Evolutionary conservation across 2,329 filamentous ascomycete genomes (phyloP).

Genomic region (Phoma sp.): DNA sequence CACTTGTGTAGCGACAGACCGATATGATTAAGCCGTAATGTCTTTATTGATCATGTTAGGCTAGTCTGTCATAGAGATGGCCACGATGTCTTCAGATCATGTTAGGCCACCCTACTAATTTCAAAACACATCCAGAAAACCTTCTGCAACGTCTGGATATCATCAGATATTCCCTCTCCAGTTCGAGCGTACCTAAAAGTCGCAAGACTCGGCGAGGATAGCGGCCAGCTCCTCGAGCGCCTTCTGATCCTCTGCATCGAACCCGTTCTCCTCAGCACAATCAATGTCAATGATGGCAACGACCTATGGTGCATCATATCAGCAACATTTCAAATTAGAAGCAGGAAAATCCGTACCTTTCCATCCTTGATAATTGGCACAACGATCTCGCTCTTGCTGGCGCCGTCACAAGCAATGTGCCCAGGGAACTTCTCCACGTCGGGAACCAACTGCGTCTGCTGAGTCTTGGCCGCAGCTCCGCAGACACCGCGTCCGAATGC

Average conservation of each 20-base stretch:
- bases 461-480: slow-evolving; percentile 68
- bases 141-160: too few relatives aligned
- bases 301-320: slow-evolving; percentile 48
- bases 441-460: slow-evolving; percentile 66
- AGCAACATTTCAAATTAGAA: not conserved
- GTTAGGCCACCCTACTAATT: slow-evolving; percentile 9
- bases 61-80: not conserved
- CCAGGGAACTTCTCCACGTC: slow-evolving; percentile 78
- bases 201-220: slow-evolving; percentile 41
- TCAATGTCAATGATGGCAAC: slow-evolving; percentile 83
- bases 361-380: slow-evolving; percentile 69
- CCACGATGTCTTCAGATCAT: slow-evolving; percentile 19
- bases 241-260: slow-evolving; percentile 69
- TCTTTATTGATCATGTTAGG: slow-evolving; percentile 21
- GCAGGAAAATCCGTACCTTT: slow-evolving; percentile 48
- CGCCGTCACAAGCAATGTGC: slow-evolving; percentile 81
- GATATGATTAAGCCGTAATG: slow-evolving; percentile 4
- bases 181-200: slow-evolving; percentile 26
- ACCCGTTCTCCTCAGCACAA: slow-evolving; percentile 70
- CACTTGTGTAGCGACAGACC: not conserved
- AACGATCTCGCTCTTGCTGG: slow-evolving; percentile 79
- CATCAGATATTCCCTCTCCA: too few relatives aligned
- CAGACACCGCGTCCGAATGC: slow-evolving; percentile 76
- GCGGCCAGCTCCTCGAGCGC: slow-evolving; percentile 67
- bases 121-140: not conserved